A percentile compares a stretch with the other conserved stretches of the same genome.
These are phyloP conservation scores for Aegilops longissima DNA, from an alignment of 176 grass and related monocot genomes.

Conservation along the genomic window DNA sequence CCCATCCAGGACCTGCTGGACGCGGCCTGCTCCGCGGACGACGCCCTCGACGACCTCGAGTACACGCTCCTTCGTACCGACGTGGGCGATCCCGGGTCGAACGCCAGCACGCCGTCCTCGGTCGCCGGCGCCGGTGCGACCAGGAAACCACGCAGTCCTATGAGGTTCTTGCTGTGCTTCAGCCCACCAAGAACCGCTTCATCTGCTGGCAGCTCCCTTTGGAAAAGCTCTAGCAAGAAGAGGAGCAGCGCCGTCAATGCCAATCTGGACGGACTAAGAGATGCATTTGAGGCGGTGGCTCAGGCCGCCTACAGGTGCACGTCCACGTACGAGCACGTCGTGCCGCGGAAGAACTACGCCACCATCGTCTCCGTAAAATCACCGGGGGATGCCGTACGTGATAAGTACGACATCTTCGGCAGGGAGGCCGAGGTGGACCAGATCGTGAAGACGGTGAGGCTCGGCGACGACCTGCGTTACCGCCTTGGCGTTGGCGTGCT, in stretches of 20 bases:
- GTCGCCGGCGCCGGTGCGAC: neutral
- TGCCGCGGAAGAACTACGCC: conserved; percentile 27
- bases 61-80: neutral
- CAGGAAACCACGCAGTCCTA: conserved; percentile 36
- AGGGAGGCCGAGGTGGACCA: conserved; percentile 37
- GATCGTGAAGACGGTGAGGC: conserved; percentile 15
- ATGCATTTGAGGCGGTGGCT: conserved; percentile 27
- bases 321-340: conserved; percentile 28
- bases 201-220: neutral
- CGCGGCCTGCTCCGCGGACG: conserved; percentile 26
- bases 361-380: neutral
- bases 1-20: conserved; percentile 36
- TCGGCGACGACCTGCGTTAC: conserved; percentile 36
- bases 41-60: conserved; percentile 36
- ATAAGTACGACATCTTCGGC: conserved; percentile 26
- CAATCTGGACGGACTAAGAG: neutral
- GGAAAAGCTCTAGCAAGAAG: conserved; percentile 7
- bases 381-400: neutral
- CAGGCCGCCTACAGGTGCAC: conserved; percentile 42
- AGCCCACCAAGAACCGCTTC: conserved; percentile 16
- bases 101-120: neutral
- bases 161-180: conserved; percentile 42
- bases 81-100: neutral
- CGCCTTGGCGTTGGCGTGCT: conserved; percentile 35
- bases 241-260: neutral